Base-by-base conservation (phyloP, 2,329 filamentous ascomycete species). In the Diaporthe sp. region DNA sequence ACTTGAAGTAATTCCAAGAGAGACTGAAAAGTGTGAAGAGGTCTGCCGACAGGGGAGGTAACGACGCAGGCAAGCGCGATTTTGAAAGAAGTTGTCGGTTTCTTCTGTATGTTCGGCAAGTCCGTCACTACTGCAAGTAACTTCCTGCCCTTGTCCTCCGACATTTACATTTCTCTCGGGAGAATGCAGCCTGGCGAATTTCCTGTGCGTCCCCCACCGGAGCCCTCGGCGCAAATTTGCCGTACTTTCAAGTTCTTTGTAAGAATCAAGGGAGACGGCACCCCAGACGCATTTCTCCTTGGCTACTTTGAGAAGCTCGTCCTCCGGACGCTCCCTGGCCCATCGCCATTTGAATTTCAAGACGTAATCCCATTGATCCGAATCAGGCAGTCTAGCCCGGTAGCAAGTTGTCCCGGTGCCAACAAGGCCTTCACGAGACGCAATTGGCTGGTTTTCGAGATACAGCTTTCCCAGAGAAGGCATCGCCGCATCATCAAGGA, bases 341-440 rank as follows among this genome's bases (percentile, higher is more conserved):
- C 79, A 82, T 28, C 82, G 82, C 82, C 82, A 84, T 73, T 82
- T 83, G 73, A 82, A 82, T 71, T 84, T 84, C 34, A 84, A 51
- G 71, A 80, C 79, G 74, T 78, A 79, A 65, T 58, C 15, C 55
- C 55, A 58, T 58, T 9, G 55, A n/a, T 58, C 0, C 2, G 55
- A 58, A n/a, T 39, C 55, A 15, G 19, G 55, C 31, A 12, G 4
- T 15, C 55, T 58, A 58, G 31, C 55, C 55, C 55, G 55, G 55
- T 37, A 58, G 31, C 55, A 58, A 37, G 55, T 58, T 37, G 55
- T 58, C 19, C 31, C 55, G 17, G 55, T 39, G 55, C 55, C 51
- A n/a, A 58, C 31, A 37, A 58, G 31, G 7, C 8, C 8, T 37
- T 37, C 55, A n/a, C 55, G 55, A 58, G 28, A 37, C 55, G 55